Percentiles rank a stretch among this genome's conserved stretches.
Evolutionary conservation across 2,329 filamentous ascomycete species (phyloP).

Genomic region (Hypoxylon sp.): DNA sequence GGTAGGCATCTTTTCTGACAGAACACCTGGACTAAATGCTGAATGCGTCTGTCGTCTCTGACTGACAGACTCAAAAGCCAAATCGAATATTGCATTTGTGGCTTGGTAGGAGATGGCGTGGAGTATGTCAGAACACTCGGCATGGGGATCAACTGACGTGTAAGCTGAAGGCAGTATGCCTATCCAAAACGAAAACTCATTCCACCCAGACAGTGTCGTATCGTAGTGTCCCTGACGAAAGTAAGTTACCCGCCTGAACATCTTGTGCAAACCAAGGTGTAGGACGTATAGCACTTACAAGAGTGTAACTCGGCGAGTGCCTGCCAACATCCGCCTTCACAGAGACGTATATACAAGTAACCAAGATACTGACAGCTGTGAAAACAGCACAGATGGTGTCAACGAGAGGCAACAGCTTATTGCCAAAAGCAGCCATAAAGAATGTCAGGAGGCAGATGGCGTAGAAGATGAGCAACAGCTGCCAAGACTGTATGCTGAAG

Average conservation of each 20-base stretch:
- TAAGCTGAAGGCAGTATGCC: conserved; percentile 66
- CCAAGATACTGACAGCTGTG: conserved; percentile 62
- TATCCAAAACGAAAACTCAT: conserved; percentile 68
- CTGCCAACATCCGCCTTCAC: conserved; percentile 62
- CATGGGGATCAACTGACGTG: conserved; percentile 45
- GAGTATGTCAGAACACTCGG: too few species aligned
- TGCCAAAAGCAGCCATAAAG: conserved; percentile 63
- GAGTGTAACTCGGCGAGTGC: conserved; percentile 58
- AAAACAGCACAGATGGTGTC: conserved; percentile 66
- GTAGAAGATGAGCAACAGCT: conserved; percentile 69
- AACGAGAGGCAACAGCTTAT: conserved; percentile 63
- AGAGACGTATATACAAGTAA: conserved; percentile 64
- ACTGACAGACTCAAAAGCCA: too few species aligned
- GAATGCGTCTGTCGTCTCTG: too few species aligned
- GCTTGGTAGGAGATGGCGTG: not conserved
- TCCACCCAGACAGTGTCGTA: conserved; percentile 63
- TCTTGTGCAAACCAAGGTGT: not conserved
- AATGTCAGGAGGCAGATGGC: conserved; percentile 64
- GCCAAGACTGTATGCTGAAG: conserved; percentile 61
- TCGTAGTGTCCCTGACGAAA: conserved; percentile 59
- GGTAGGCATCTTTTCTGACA: too few species aligned
- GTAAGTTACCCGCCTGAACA: not conserved
- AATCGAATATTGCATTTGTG: too few species aligned
- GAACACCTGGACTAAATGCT: too few species aligned
- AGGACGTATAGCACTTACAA: conserved; percentile 43